Conservation (phyloP, 345 rosid species). For the Ricinus communis region DNA sequence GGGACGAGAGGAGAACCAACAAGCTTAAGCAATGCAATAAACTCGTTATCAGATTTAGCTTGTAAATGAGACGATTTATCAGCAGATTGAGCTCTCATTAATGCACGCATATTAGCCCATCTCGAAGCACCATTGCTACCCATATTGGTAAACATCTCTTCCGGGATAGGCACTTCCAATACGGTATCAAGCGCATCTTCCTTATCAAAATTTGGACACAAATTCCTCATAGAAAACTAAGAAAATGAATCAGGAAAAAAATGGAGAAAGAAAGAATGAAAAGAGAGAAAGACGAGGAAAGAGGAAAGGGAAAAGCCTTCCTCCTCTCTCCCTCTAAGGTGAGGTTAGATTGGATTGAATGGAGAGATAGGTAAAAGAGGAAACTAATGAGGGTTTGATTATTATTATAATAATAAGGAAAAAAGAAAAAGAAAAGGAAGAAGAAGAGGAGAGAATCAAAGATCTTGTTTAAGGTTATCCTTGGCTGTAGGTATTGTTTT, state of each 20-base stretch:
- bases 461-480: constrained; percentile 37
- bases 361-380: too few species aligned
- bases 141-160: constrained; percentile 70
- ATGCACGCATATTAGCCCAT: constrained; percentile 73
- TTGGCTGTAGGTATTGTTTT: constrained; percentile 47
- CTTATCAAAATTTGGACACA: constrained; percentile 63
- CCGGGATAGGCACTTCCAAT: constrained; percentile 76
- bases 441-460: background rate
- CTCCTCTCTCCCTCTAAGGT: constrained; percentile 18
- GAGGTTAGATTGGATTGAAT: background rate
- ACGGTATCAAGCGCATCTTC: constrained; percentile 64
- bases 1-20: constrained; percentile 92
- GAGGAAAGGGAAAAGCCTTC: constrained; percentile 18
- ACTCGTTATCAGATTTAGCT: constrained; percentile 71
- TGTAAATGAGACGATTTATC: constrained; percentile 51
- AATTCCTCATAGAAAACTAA: constrained; percentile 42
- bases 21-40: constrained; percentile 85
- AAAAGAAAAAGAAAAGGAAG: too few species aligned
- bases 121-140: constrained; percentile 57
- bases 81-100: constrained; percentile 61
- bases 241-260: background rate
- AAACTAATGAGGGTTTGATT: too few species aligned
- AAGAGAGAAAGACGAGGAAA: constrained; percentile 9
- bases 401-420: background rate
- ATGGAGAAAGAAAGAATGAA: constrained; percentile 18